Percentiles rank a stretch among this genome's conserved stretches.
These are phyloP conservation scores for Hypomyces rosellus DNA, from an alignment of 2,329 filamentous ascomycete genomes.

Conservation along the genomic window DNA sequence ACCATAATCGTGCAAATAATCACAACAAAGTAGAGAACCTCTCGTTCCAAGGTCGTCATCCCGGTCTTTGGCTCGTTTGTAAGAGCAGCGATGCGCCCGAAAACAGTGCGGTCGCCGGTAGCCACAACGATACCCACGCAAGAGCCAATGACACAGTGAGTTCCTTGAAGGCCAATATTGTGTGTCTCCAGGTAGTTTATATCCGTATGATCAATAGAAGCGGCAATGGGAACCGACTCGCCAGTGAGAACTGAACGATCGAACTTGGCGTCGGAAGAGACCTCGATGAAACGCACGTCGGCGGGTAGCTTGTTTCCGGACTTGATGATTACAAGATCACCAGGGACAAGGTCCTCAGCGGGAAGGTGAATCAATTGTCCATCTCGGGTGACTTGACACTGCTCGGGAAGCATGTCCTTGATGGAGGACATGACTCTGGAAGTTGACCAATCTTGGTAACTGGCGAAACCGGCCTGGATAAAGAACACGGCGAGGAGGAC, in stretches of 20 bases:
- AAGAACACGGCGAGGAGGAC: conserved; percentile 65
- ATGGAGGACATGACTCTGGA: conserved; percentile 74
- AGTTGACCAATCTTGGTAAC: conserved; percentile 70
- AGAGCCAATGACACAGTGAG: conserved; percentile 65
- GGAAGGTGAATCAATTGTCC: conserved; percentile 42
- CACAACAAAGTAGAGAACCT: conserved; percentile 65
- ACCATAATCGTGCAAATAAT: conserved; percentile 65
- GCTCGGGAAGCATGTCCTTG: conserved; percentile 71
- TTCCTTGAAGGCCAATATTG: conserved; percentile 73
- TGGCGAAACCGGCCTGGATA: conserved; percentile 63
- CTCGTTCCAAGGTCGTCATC: conserved; percentile 63
- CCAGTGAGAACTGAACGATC: conserved; percentile 67
- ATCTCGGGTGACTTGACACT: conserved; percentile 59
- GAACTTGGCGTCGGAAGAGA: conserved; percentile 63
- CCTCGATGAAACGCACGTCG: conserved; percentile 63
- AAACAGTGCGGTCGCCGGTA: conserved; percentile 67
- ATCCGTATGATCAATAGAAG: conserved; percentile 59
- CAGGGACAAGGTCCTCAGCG: conserved; percentile 61
- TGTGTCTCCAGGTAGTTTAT: conserved; percentile 71
- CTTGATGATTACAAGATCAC: conserved; percentile 62
- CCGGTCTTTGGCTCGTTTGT: conserved; percentile 63
- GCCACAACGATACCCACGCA: conserved; percentile 63
- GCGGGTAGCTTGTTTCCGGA: conserved; percentile 69
- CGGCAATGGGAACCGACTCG: conserved; percentile 59
- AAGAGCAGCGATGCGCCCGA: conserved; percentile 67